Base-by-base conservation (phyloP, 768 basidiomycete species). In the Trametes cubensis region DNA sequence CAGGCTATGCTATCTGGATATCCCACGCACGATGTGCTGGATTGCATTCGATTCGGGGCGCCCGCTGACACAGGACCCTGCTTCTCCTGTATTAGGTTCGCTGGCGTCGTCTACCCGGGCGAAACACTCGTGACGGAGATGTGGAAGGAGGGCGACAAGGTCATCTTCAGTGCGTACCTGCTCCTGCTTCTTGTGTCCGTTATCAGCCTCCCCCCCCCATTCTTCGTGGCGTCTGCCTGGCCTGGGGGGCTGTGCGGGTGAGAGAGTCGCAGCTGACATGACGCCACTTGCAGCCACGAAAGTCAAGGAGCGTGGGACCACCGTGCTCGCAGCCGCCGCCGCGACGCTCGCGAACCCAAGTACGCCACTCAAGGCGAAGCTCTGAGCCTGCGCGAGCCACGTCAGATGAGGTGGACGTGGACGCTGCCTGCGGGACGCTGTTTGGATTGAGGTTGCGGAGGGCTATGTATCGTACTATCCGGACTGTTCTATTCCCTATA, bases 111-210 rank as follows among this genome's bases (percentile, higher is more conserved):
- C 23, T 95, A 89, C 72, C 97, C 96, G 2, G 96, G 95, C 0
- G 95, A 98, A 76, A 98, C 96, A 2, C 82, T 98, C 55, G 80
- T 94, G 15, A 99, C 96, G 0, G 87, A 93, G 73, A 98, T 98
- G 96, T 99, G 97, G 97, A 97, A 95, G 73, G 94, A 97, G 68
- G 92, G 89, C 2, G 75, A 82, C 63, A 97, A 87, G 76, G 88
- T 98, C 57, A 86, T 98, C 52, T 99, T 99, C 74, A 79, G 94
- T 97, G 68, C 72, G 93, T 83, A 11, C n/a, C 44, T 26, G 38
- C 60, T 21, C 55, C 38, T 50, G 42, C 14, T 30, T 42, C 18
- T 41, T 58, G 23, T 34, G 40, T n/a, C 39, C 49, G 20, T 49
- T 23, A 34, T 25, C 28, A n/a, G n/a, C 13, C 14, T 18, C 39